Evolutionary conservation across 768 basidiomycete genomes (phyloP).

Genomic region (Boletellus ananiceps): DNA sequence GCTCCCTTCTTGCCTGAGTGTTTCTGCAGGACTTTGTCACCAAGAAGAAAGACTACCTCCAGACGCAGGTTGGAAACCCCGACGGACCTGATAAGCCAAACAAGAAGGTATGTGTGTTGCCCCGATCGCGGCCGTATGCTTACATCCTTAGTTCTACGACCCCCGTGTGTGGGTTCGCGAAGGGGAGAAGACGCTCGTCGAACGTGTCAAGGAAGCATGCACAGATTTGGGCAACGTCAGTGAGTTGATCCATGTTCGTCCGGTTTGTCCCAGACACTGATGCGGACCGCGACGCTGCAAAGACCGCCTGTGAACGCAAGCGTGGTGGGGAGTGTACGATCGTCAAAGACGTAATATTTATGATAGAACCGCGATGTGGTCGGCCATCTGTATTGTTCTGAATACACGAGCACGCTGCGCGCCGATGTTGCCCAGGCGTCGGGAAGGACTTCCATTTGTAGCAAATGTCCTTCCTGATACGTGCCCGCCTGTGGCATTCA

Average conservation of each 20-base stretch:
- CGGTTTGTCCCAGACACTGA: background rate
- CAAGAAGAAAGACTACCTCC: slow-evolving; percentile 84
- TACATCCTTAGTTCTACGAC: slow-evolving; percentile 68
- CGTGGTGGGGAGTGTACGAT: background rate
- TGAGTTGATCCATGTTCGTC: slow-evolving; percentile 27
- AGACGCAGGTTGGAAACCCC: slow-evolving; percentile 93
- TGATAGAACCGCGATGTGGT: slow-evolving; percentile 13
- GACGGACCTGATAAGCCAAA: slow-evolving; percentile 97
- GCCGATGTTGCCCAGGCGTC: too few relatives aligned
- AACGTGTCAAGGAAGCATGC: slow-evolving; percentile 93
- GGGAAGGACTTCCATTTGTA: too few relatives aligned
- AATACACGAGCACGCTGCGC: background rate
- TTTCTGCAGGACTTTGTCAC: slow-evolving; percentile 68
- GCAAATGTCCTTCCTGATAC: too few relatives aligned
- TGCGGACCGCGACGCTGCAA: background rate
- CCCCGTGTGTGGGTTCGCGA: slow-evolving; percentile 98
- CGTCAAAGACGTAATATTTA: slow-evolving; percentile 15
- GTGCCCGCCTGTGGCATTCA: too few relatives aligned
- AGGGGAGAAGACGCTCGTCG: slow-evolving; percentile 88
- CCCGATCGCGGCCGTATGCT: background rate
- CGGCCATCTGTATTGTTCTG: background rate
- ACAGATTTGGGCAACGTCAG: slow-evolving; percentile 73
- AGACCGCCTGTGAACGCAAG: slow-evolving; percentile 24
- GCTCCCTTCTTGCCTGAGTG: background rate
- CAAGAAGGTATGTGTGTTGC: slow-evolving; percentile 71